Evolutionary conservation across 108 stramenopile genomes (phyloP).

Genomic region (Discostella pseudostelligera): DNA sequence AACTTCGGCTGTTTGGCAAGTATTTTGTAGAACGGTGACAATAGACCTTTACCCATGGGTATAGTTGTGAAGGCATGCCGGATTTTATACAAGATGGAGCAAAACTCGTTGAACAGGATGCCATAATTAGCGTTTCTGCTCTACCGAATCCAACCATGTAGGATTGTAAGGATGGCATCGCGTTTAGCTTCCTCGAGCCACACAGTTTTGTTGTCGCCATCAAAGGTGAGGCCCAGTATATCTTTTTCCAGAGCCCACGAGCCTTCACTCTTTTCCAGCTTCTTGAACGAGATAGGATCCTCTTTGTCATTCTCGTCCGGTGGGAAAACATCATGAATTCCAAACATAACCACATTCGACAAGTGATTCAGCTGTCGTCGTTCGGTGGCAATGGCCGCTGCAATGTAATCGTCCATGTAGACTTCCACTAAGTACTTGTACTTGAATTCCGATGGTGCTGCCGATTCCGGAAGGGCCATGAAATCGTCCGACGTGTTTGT

Average conservation of each 20-base stretch:
- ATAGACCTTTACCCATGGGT: background rate
- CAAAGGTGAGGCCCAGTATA: constrained; percentile 22
- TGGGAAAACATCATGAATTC: constrained; percentile 29
- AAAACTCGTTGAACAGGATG: constrained; percentile 12
- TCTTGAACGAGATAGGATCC: constrained; percentile 52
- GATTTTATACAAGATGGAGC: background rate
- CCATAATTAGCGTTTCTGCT: background rate
- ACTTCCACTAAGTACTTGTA: constrained; percentile 11
- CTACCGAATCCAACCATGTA: constrained; percentile 3
- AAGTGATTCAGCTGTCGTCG: constrained; percentile 8
- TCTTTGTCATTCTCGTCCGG: background rate
- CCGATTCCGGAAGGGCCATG: background rate
- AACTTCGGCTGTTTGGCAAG: background rate
- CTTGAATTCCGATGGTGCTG: background rate
- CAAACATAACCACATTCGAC: background rate
- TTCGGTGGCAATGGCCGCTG: background rate
- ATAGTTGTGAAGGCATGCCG: constrained; percentile 11
- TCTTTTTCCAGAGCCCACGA: background rate
- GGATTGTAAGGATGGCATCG: background rate
- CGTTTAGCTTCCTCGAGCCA: constrained; percentile 10
- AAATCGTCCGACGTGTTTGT: background rate
- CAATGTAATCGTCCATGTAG: constrained; percentile 35
- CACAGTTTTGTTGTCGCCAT: constrained; percentile 4
- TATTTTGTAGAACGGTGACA: background rate
- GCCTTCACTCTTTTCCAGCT: constrained; percentile 41